These are phyloP conservation scores for Penicillium aurantiogriseum DNA, from an alignment of 2,329 filamentous ascomycete species.

Conservation along the genomic window DNA sequence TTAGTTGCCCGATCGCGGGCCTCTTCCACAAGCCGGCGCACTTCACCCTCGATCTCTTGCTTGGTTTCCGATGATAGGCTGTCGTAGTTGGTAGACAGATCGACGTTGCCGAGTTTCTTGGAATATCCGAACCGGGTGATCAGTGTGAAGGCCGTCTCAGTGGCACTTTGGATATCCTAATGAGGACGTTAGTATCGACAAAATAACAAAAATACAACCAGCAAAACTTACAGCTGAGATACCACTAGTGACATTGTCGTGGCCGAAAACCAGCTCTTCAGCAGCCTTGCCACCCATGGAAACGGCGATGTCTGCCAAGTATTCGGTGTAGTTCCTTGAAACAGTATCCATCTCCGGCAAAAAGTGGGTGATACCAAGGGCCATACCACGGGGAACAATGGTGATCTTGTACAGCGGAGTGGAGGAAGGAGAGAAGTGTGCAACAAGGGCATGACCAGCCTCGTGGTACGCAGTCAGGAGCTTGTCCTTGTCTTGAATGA, in stretches of 20 bases:
- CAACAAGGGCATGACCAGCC: constrained; percentile 89
- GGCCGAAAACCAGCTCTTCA: constrained; percentile 86
- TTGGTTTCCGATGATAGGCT: constrained; percentile 82
- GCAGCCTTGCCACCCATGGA: constrained; percentile 81
- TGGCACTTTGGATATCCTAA: constrained; percentile 81
- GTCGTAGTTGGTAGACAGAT: constrained; percentile 77
- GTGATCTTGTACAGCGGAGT: constrained; percentile 93
- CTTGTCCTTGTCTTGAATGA: constrained; percentile 92
- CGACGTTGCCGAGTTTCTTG: constrained; percentile 80
- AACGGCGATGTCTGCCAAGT: constrained; percentile 75
- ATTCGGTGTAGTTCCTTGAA: constrained; percentile 80
- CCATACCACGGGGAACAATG: constrained; percentile 84
- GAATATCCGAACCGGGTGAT: constrained; percentile 91
- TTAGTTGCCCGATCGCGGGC: constrained; percentile 70
- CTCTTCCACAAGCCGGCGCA: constrained; percentile 79
- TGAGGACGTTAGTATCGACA: constrained; percentile 14
- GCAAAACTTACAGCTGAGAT: constrained; percentile 66
- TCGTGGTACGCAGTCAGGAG: constrained; percentile 95
- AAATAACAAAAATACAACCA: background rate
- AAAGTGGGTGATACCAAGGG: constrained; percentile 82
- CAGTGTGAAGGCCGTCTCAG: constrained; percentile 79
- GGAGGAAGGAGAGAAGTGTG: constrained; percentile 73
- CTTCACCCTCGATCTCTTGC: constrained; percentile 81
- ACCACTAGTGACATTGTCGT: constrained; percentile 88
- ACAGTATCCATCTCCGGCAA: constrained; percentile 92